phyloP scores from a whole-genome alignment of 495 filamentous ascomycete species.

The Podospora bellae-mahoneyi region DNA sequence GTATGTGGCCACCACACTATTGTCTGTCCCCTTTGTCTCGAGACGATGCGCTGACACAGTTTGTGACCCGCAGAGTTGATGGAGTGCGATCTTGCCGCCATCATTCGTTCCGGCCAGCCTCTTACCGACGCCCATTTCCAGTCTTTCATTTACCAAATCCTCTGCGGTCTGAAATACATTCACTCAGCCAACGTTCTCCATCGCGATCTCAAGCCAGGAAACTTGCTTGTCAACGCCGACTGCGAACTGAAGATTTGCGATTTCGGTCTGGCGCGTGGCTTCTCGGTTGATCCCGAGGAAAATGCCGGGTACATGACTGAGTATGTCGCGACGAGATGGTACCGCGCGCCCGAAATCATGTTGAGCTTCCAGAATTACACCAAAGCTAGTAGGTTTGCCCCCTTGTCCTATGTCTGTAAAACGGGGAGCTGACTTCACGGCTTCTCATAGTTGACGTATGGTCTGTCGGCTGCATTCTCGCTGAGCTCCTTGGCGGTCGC shows the following conservation, averaged over 20 bases:
- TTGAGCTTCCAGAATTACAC: conserved; percentile 99
- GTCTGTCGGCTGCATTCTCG: conserved; percentile 97
- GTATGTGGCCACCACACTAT: conserved; percentile 45
- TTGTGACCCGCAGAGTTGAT: conserved; percentile 70
- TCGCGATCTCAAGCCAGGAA: conserved; percentile 94
- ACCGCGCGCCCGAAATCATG: conserved; percentile 98
- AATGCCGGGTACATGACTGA: conserved; percentile 99
- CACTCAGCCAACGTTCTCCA: conserved; percentile 98
- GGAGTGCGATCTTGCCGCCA: conserved; percentile 98
- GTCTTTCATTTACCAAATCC: conserved; percentile 92
- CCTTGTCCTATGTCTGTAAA: not conserved
- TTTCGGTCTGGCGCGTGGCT: conserved; percentile 92
- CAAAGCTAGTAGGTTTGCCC: conserved; percentile 80
- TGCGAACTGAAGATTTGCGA: conserved; percentile 99
- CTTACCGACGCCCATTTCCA: conserved; percentile 96
- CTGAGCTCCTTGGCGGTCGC: conserved; percentile 90
- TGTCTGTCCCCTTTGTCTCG: not conserved
- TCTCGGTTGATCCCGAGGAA: conserved; percentile 95
- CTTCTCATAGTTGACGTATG: conserved; percentile 81
- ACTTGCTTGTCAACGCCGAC: conserved; percentile 95
- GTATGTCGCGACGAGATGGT: conserved; percentile 98
- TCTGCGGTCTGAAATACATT: conserved; percentile 96
- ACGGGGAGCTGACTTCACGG: conserved; percentile 16
- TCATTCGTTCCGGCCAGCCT: conserved; percentile 93
- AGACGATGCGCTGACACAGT: conserved; percentile 13